Evolutionary conservation across 805 yeast genomes (phyloP), one percentile per base, ranked within the genome.

Genomic region (Yamadazyma tumulicola): DNA sequence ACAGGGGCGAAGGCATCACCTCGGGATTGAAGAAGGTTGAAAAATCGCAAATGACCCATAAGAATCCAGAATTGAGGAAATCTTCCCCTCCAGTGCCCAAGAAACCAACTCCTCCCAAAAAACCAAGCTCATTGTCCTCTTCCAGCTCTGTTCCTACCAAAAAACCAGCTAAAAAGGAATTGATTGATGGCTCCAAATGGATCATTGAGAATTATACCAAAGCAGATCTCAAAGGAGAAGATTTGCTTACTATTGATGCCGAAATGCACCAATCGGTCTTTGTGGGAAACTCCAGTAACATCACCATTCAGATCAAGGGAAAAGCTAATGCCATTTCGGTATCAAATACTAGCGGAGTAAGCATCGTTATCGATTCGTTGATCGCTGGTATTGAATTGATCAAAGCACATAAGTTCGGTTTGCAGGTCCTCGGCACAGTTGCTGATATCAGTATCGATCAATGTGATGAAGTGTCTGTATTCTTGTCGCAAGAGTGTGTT

Each of bases 21-120:
- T 69, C 88, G 22, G 85, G 88, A 10, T 75, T 93, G 47, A 87
- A 83, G 57, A 91, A 91, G 57, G 97, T 91, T 25, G 97, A 89
- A 48, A 86, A 79, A 65, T 81, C 94, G 6, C 85, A 88, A 61
- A 86, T 85, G 88, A 87, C 96, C 15, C 96, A 87, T 61, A 88
- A 87, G 63, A 86, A 88, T 59, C 95, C 96, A 2, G 79, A 69
- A 30, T 68, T 89, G 48, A 82, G 96, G 51, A 70, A 79, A 2
- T 59, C 73, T 3, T 72, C 75, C 15, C 70, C 41, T 14, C 34
- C 36, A 75, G 51, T 64, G 13, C 42, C 55, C 26, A 70, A 72
- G 52, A 74, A 72, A 46, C 95, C 96, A 25, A 72, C 75, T 18
- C 86, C 85, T 28, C 95, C 96, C 39, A 85, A 81, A 70, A 87